Conservation (phyloP, 768 basidiomycete species). For the Mycena polygramma region DNA sequence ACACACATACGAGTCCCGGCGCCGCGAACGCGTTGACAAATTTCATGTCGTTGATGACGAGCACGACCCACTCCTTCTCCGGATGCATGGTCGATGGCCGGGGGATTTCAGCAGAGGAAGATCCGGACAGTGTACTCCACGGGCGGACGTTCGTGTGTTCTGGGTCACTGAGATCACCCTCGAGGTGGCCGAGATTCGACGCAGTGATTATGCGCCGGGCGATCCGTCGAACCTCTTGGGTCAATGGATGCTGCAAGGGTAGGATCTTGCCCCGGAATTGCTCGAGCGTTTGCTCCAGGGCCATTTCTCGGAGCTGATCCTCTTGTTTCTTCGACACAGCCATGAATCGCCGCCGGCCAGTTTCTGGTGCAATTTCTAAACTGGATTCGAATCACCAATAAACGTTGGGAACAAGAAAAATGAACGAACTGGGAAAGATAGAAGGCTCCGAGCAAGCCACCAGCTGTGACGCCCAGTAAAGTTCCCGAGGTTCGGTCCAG, state of each 20-base stretch:
- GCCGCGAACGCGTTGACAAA: slow-evolving; percentile 37
- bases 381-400: slow-evolving; percentile 50
- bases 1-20: slow-evolving; percentile 33
- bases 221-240: slow-evolving; percentile 77
- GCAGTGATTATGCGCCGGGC: slow-evolving; percentile 77
- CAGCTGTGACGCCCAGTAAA: not conserved
- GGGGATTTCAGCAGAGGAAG: slow-evolving; percentile 16
- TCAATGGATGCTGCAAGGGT: slow-evolving; percentile 74
- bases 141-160: slow-evolving; percentile 85
- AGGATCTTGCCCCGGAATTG: slow-evolving; percentile 71
- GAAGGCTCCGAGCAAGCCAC: not conserved
- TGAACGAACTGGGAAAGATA: not conserved
- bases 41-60: slow-evolving; percentile 31
- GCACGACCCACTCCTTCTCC: slow-evolving; percentile 33
- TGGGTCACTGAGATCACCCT: slow-evolving; percentile 51
- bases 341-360: slow-evolving; percentile 92
- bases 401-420: too few species aligned
- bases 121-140: slow-evolving; percentile 56
- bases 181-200: slow-evolving; percentile 77
- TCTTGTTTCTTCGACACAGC: slow-evolving; percentile 42
- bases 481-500: not conserved
- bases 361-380: slow-evolving; percentile 88
- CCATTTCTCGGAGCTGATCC: slow-evolving; percentile 58
- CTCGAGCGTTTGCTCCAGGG: slow-evolving; percentile 57
- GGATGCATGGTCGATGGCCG: slow-evolving; percentile 16